Evolutionary conservation across 768 basidiomycete genomes (phyloP).

Genomic region (Hygrophoropsis aurantiaca): DNA sequence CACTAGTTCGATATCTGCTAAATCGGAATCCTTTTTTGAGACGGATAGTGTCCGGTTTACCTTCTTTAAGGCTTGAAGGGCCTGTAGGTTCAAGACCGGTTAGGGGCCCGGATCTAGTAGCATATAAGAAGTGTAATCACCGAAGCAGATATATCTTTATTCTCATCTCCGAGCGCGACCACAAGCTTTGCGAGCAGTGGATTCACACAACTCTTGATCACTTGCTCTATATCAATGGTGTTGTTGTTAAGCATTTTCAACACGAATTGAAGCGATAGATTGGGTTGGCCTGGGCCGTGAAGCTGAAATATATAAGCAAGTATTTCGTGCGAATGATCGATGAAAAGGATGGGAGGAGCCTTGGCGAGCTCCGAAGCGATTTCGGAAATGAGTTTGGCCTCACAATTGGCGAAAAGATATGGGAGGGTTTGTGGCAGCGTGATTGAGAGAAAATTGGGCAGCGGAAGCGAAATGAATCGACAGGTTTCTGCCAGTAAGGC

Average conservation of each 20-base stretch:
- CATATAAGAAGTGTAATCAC: constrained; percentile 35
- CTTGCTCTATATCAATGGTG: constrained; percentile 42
- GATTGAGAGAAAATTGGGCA: constrained; percentile 59
- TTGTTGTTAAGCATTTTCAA: constrained; percentile 54
- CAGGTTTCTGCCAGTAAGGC: constrained; percentile 62
- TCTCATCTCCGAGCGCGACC: constrained; percentile 73
- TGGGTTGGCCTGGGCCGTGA: constrained; percentile 51
- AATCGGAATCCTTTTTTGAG: constrained; percentile 24
- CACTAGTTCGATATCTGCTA: constrained; percentile 41
- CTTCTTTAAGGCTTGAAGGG: constrained; percentile 42
- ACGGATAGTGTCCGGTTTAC: constrained; percentile 35
- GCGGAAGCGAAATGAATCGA: constrained; percentile 59
- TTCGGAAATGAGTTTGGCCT: constrained; percentile 55
- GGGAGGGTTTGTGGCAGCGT: constrained; percentile 70
- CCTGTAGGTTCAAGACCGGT: constrained; percentile 42
- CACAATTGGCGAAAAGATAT: constrained; percentile 60
- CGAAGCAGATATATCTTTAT: constrained; percentile 39
- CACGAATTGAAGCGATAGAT: constrained; percentile 62
- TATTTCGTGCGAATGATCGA: constrained; percentile 58
- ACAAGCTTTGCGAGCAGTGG: constrained; percentile 75
- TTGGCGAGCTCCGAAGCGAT: constrained; percentile 55
- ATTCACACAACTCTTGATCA: constrained; percentile 68
- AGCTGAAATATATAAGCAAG: constrained; percentile 69
- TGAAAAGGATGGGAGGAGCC: constrained; percentile 48
- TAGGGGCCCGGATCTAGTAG: not conserved